Conservation (phyloP, 2,329 filamentous ascomycete genomes). For the Cercospora sojina region DNA sequence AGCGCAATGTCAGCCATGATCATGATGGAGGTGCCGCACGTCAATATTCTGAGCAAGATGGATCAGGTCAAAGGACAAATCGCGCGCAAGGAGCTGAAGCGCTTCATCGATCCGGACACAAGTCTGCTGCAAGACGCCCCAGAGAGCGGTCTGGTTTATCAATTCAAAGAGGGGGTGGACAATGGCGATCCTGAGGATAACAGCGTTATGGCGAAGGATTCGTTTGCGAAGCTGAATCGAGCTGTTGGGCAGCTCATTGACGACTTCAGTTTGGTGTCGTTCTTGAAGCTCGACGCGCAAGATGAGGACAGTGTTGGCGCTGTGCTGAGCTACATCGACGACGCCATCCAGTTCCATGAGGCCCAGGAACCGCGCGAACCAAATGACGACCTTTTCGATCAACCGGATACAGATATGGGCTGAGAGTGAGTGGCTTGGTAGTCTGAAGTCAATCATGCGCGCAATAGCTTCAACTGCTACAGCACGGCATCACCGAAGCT, state of each 20-base stretch:
- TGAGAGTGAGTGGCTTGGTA: conserved; percentile 29
- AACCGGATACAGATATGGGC: conserved; percentile 54
- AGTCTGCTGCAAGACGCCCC: conserved; percentile 79
- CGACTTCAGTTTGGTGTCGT: conserved; percentile 97
- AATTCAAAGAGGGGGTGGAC: conserved; percentile 41
- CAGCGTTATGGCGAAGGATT: conserved; percentile 73
- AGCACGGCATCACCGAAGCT: too few relatives aligned
- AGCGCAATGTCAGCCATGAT: conserved; percentile 99
- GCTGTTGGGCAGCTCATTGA: conserved; percentile 91
- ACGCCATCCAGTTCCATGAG: conserved; percentile 90
- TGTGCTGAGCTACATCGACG: conserved; percentile 88
- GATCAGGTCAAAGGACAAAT: conserved; percentile 90
- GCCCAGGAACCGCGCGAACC: conserved; percentile 88
- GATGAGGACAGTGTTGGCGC: conserved; percentile 87
- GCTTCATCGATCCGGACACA: conserved; percentile 84
- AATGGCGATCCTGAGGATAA: conserved; percentile 61
- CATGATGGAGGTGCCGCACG: conserved; percentile 93
- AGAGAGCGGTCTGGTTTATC: conserved; percentile 49
- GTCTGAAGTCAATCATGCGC: not conserved
- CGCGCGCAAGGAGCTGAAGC: conserved; percentile 80
- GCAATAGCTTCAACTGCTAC: not conserved
- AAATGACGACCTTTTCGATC: conserved; percentile 53
- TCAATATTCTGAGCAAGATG: conserved; percentile 98
- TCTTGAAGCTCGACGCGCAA: conserved; percentile 82
- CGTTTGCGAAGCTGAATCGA: conserved; percentile 78